Percentiles rank a stretch among this genome's conserved stretches.
These are phyloP conservation scores for Thalassiosira pacifica DNA, from an alignment of 352 stramenopile genomes.

Conservation along the genomic window DNA sequence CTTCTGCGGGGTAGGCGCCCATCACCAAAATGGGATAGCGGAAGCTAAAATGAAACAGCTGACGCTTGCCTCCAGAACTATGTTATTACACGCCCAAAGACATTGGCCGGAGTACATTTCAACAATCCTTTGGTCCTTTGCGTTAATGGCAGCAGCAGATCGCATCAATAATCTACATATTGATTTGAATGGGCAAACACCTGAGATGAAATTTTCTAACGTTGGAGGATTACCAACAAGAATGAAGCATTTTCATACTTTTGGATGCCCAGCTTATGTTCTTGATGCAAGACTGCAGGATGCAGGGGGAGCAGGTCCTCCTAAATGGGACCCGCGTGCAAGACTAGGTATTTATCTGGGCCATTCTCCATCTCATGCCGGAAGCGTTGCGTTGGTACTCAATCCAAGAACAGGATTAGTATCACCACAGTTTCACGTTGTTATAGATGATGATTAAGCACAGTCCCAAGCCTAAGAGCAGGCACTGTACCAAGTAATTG, in stretches of 20 bases:
- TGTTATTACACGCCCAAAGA: constrained; percentile 49
- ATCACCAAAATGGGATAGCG: background rate
- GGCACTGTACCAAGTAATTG: constrained; percentile 23
- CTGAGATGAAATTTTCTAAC: constrained; percentile 42
- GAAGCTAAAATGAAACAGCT: constrained; percentile 54
- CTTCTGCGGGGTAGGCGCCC: too few relatives aligned
- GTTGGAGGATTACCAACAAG: background rate
- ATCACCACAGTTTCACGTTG: constrained; percentile 43
- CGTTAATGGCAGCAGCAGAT: constrained; percentile 41
- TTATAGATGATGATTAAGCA: constrained; percentile 41
- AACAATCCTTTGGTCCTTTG: constrained; percentile 61
- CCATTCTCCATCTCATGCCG: too few relatives aligned
- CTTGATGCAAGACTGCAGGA: constrained; percentile 17
- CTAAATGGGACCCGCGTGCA: constrained; percentile 34
- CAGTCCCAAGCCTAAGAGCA: constrained; percentile 1
- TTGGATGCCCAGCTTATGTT: constrained; percentile 40
- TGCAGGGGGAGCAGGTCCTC: constrained; percentile 32
- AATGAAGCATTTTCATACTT: constrained; percentile 34
- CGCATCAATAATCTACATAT: constrained; percentile 39
- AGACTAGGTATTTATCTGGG: constrained; percentile 43
- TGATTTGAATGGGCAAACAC: constrained; percentile 13
- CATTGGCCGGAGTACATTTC: constrained; percentile 53
- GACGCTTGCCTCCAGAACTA: constrained; percentile 51
- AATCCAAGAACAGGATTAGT: constrained; percentile 26
- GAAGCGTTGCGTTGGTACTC: too few relatives aligned